Evolutionary conservation across 176 grass and related monocot species (phyloP).

Genomic region (Phyllostachys edulis): DNA sequence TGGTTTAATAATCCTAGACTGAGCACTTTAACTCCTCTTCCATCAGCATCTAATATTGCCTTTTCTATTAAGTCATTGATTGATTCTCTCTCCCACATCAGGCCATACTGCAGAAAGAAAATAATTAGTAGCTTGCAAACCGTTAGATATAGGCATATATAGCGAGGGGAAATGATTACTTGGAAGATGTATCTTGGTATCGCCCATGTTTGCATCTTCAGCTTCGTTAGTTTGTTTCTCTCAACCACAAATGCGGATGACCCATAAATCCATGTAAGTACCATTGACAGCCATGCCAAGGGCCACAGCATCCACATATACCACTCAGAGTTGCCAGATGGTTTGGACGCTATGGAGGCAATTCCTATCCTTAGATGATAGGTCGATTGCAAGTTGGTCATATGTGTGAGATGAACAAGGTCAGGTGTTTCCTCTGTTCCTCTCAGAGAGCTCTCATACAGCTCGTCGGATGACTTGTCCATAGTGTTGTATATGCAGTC

Average conservation of each 20-base stretch:
- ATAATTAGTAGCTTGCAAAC: conserved; percentile 14
- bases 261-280: conserved; percentile 62
- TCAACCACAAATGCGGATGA: conserved; percentile 77
- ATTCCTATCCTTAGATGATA: conserved; percentile 81
- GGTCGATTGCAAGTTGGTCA: conserved; percentile 67
- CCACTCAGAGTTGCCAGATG: conserved; percentile 53
- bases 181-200: conserved; percentile 93
- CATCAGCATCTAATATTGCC: conserved; percentile 82
- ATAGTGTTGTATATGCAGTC: conserved; percentile 67
- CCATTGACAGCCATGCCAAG: conserved; percentile 64
- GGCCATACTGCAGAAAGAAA: conserved; percentile 58
- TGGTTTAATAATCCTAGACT: conserved; percentile 82
- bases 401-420: conserved; percentile 81
- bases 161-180: conserved; percentile 36
- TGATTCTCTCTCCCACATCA: conserved; percentile 66
- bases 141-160: not conserved
- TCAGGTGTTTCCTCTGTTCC: conserved; percentile 66
- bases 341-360: conserved; percentile 76
- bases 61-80: conserved; percentile 92
- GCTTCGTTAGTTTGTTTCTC: conserved; percentile 57
- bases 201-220: conserved; percentile 84
- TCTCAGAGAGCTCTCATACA: conserved; percentile 67
- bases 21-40: conserved; percentile 71
- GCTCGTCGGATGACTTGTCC: conserved; percentile 77
- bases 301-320: conserved; percentile 64